phyloP scores from a whole-genome alignment of 805 yeast species.

The Sugiyamaella smithiae region DNA sequence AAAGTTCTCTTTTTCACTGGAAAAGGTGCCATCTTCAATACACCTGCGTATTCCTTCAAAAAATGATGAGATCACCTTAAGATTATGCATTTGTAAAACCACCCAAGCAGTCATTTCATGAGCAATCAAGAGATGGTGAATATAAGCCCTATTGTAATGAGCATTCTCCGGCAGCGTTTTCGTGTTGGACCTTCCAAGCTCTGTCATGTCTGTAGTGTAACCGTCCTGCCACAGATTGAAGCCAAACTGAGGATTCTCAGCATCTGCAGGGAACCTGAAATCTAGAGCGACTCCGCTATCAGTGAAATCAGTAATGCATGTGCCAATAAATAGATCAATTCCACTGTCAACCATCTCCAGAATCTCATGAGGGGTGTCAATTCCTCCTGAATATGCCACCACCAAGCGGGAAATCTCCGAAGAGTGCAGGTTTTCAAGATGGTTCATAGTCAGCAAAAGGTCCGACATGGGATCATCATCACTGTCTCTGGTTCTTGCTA shows the following conservation, averaged over 20 bases:
- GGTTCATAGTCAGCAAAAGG: not conserved
- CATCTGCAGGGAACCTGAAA: constrained; percentile 27
- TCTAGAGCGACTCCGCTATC: constrained; percentile 40
- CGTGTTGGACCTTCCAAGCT: constrained; percentile 24
- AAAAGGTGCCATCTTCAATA: constrained; percentile 33
- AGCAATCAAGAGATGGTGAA: constrained; percentile 42
- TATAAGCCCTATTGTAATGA: constrained; percentile 37
- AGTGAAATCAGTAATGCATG: constrained; percentile 30
- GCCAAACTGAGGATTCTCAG: constrained; percentile 21
- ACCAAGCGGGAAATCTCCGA: not conserved
- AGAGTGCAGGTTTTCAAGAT: not conserved
- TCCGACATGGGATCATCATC: not conserved
- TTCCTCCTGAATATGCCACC: constrained; percentile 22
- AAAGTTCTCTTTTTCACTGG: constrained; percentile 20
- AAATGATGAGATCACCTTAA: constrained; percentile 29
- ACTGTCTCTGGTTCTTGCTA: constrained; percentile 4
- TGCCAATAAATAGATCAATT: constrained; percentile 35
- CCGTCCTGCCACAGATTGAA: constrained; percentile 33
- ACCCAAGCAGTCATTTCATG: constrained; percentile 44
- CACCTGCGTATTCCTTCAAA: constrained; percentile 33
- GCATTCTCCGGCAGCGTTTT: constrained; percentile 21
- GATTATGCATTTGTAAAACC: constrained; percentile 40
- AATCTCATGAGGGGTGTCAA: constrained; percentile 35
- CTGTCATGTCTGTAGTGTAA: constrained; percentile 32
- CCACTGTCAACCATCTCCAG: constrained; percentile 33